These are phyloP conservation scores for Zoysia pacifica DNA, from an alignment of 176 grass and related monocot genomes.

Conservation along the genomic window DNA sequence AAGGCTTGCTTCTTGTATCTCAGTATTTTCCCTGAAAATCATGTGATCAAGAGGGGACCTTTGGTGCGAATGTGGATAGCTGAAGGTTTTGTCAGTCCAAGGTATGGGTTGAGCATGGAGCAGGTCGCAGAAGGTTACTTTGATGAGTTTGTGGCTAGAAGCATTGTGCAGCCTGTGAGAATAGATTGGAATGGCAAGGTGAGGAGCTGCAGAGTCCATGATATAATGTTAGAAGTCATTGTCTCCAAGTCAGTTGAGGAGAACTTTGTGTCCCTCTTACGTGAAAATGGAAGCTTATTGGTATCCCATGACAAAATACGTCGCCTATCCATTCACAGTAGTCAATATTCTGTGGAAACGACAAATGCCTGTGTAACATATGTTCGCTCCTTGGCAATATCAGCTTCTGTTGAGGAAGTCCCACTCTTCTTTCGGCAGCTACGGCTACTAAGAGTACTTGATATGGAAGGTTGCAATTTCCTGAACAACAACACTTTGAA, in stretches of 20 bases:
- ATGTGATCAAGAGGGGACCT: conserved; percentile 15
- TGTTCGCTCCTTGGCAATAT: conserved; percentile 33
- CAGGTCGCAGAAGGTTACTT: conserved; percentile 39
- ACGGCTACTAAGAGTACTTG: conserved; percentile 36
- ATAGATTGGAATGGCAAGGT: conserved; percentile 32
- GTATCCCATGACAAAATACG: conserved; percentile 21
- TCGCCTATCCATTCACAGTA: conserved; percentile 21
- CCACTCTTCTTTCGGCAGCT: conserved; percentile 1
- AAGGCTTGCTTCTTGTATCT: conserved; percentile 44
- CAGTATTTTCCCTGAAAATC: conserved; percentile 33
- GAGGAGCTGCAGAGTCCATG: conserved; percentile 43
- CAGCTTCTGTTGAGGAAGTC: conserved; percentile 8
- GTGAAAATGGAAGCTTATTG: not conserved
- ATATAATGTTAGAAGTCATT: conserved; percentile 49
- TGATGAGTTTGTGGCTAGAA: conserved; percentile 34
- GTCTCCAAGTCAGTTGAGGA: conserved; percentile 37
- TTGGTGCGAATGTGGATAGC: conserved; percentile 50
- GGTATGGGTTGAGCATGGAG: conserved; percentile 29
- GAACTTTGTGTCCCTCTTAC: conserved; percentile 38
- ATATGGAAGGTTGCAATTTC: conserved; percentile 28
- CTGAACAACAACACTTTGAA: not conserved
- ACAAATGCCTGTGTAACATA: conserved; percentile 7
- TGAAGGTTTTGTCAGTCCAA: conserved; percentile 42
- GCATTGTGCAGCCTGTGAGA: conserved; percentile 32
- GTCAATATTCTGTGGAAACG: not conserved